Conservation (phyloP, 345 rosid species). For the Bruguiera sexangula region DNA sequence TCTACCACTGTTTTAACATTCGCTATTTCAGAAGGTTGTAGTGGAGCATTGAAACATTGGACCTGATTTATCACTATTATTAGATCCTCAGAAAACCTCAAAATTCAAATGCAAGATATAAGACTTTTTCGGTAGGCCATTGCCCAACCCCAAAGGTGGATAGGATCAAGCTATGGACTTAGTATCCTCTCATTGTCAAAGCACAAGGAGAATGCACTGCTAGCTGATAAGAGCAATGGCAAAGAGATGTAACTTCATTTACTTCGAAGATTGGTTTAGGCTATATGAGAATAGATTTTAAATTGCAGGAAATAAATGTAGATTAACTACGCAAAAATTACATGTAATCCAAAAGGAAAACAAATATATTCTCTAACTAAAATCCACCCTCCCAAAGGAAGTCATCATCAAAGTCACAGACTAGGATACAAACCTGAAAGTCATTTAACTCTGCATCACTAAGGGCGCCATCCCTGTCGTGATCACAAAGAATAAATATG, state of each 20-base stretch:
- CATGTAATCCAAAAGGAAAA: neutral
- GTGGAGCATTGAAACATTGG: conserved; percentile 91
- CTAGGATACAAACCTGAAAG: conserved; percentile 50
- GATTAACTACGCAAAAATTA: neutral
- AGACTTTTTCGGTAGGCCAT: neutral
- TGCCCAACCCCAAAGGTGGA: neutral
- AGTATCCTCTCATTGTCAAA: neutral
- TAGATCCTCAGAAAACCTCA: conserved; percentile 23
- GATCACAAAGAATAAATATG: conserved; percentile 68
- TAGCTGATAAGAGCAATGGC: neutral
- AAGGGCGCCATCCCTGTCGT: conserved; percentile 63
- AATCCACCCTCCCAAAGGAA: neutral
- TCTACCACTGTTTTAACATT: conserved; percentile 93
- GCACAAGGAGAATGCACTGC: neutral
- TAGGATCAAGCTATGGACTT: conserved; percentile 5
- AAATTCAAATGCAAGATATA: neutral
- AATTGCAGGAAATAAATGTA: neutral
- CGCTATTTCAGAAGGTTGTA: conserved; percentile 91
- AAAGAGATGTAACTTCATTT: neutral
- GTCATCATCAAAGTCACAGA: neutral
- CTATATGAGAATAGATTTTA: neutral
- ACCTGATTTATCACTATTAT: conserved; percentile 50
- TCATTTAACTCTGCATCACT: conserved; percentile 64
- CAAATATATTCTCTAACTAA: neutral
- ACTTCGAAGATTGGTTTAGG: neutral